Conservation (phyloP, 176 grass and related monocot genomes). For the Saccharum spontaneum region DNA sequence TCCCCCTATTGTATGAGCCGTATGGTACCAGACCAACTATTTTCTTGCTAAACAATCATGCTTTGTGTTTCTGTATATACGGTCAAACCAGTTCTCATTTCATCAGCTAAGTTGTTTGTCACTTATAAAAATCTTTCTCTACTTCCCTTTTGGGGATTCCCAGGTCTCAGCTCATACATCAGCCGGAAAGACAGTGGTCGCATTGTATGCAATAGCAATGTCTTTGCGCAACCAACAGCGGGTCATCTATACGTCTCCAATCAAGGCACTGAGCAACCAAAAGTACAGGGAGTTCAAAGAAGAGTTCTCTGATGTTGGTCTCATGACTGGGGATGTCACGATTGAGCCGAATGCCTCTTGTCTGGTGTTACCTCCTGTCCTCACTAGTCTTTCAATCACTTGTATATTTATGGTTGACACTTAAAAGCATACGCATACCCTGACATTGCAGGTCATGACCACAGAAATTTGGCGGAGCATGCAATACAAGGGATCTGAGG, state of each 20-base stretch:
- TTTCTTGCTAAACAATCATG: neutral
- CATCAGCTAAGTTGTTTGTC: neutral
- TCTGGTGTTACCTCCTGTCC: slow-evolving; percentile 39
- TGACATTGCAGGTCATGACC: slow-evolving; percentile 75
- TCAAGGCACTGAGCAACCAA: slow-evolving; percentile 96
- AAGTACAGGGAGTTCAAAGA: slow-evolving; percentile 96
- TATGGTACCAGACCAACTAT: neutral
- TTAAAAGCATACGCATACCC: neutral
- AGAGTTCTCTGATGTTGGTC: slow-evolving; percentile 88
- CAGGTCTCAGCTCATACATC: slow-evolving; percentile 95
- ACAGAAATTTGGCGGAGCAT: slow-evolving; percentile 99
- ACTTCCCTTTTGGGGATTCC: slow-evolving; percentile 16
- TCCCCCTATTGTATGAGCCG: neutral
- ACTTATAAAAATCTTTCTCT: neutral
- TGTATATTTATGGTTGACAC: neutral
- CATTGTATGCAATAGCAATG: slow-evolving; percentile 93
- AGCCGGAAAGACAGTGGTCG: slow-evolving; percentile 92
- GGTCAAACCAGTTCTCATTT: neutral
- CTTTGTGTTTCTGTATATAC: neutral
- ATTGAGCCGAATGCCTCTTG: slow-evolving; percentile 94
- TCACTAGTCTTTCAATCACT: neutral
- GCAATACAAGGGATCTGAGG: slow-evolving; percentile 94
- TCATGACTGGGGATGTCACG: slow-evolving; percentile 93
- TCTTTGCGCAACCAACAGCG: slow-evolving; percentile 81
- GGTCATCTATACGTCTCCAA: slow-evolving; percentile 94